These are phyloP conservation scores for Neltuma alba DNA, from an alignment of 306 rosid species.

Conservation along the genomic window DNA sequence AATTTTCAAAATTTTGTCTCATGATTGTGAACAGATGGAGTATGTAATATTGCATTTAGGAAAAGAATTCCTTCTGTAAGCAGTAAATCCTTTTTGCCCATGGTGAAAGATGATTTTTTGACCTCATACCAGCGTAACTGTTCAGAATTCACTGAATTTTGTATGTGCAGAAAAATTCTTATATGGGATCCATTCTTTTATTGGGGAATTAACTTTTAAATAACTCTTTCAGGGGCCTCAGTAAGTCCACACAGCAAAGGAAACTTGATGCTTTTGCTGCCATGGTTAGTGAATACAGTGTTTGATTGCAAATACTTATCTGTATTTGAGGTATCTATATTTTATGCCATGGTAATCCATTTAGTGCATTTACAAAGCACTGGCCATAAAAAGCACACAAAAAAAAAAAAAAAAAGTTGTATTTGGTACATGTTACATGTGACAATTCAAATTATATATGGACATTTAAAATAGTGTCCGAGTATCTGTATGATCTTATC, in stretches of 20 bases:
- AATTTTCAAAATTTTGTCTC: background rate
- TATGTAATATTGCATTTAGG: background rate
- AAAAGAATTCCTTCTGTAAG: background rate
- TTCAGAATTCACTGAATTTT: slow-evolving; percentile 14
- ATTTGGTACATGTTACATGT: background rate
- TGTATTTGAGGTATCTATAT: background rate
- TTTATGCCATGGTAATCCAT: background rate
- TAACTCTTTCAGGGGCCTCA: slow-evolving; percentile 51
- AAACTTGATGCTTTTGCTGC: slow-evolving; percentile 55
- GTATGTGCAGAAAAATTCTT: background rate
- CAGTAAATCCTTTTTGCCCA: background rate
- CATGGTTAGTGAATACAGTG: slow-evolving; percentile 38
- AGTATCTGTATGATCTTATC: too few relatives aligned
- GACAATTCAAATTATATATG: background rate
- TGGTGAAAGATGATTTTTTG: background rate
- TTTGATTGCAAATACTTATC: slow-evolving; percentile 2
- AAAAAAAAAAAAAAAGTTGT: background rate
- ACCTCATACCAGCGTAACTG: background rate
- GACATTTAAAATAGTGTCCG: background rate
- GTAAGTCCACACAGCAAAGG: slow-evolving; percentile 39
- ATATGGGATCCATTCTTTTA: background rate
- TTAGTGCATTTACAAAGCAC: background rate
- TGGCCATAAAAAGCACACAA: too few relatives aligned
- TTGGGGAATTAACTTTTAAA: slow-evolving; percentile 22
- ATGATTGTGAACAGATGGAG: background rate